Percentiles rank a stretch among this genome's conserved stretches.
These are phyloP conservation scores for Andrographis paniculata DNA, from an alignment of 305 asterid genomes.

Conservation along the genomic window DNA sequence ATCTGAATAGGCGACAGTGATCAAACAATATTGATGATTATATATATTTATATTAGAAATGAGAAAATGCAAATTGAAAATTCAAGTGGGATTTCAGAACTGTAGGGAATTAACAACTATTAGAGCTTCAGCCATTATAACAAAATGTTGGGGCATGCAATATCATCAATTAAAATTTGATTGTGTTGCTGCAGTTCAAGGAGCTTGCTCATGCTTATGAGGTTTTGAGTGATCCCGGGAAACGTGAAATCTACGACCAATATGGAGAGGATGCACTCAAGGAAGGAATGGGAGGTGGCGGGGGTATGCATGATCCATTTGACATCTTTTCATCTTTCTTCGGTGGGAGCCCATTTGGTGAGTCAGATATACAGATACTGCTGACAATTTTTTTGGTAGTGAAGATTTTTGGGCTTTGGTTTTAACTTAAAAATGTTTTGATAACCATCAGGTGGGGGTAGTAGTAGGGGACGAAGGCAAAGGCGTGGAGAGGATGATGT, in stretches of 20 bases:
- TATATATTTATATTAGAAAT: too few species aligned
- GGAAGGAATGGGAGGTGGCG: constrained; percentile 84
- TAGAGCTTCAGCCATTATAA: too few species aligned
- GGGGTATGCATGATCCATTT: constrained; percentile 57
- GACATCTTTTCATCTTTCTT: constrained; percentile 61
- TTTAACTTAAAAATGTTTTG: background rate
- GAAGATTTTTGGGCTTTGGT: too few species aligned
- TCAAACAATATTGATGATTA: too few species aligned
- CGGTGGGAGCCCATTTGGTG: constrained; percentile 44
- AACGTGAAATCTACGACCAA: constrained; percentile 85
- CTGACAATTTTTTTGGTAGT: too few species aligned
- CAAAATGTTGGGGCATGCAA: too few species aligned
- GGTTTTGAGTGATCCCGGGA: constrained; percentile 78
- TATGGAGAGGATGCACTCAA: constrained; percentile 95
- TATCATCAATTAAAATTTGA: background rate
- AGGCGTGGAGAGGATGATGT: constrained; percentile 60
- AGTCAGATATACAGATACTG: constrained; percentile 16
- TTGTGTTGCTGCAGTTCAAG: constrained; percentile 47
- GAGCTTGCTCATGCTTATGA: constrained; percentile 94
- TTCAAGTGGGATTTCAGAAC: too few species aligned
- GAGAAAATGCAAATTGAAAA: too few species aligned
- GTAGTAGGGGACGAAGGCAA: constrained; percentile 59
- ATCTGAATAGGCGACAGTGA: too few species aligned
- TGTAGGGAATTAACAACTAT: too few species aligned
- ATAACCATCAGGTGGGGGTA: constrained; percentile 34